These are phyloP conservation scores for Saturnispora serradocipensis DNA, from an alignment of 805 yeast species.

Conservation along the genomic window DNA sequence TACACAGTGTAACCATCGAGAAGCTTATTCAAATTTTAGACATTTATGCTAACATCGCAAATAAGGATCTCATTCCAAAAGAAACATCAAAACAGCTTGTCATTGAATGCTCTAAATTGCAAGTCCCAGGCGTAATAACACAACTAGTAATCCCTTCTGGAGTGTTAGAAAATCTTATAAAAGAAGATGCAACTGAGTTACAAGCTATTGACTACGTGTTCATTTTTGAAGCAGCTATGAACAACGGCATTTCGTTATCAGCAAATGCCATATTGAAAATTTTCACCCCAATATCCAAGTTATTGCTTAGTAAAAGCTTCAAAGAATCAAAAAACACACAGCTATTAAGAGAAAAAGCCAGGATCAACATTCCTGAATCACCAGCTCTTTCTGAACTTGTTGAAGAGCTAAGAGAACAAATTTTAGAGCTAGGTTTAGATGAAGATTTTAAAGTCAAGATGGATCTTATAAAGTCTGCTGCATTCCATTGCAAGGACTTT, in stretches of 20 bases:
- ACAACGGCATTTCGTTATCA: conserved; percentile 13
- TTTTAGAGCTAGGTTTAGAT: conserved; percentile 14
- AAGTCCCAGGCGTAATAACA: conserved; percentile 13
- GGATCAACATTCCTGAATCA: neutral
- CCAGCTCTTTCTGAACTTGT: conserved; percentile 11
- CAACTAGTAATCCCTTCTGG: conserved; percentile 11
- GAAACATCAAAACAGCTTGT: conserved; percentile 11
- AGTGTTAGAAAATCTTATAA: conserved; percentile 10
- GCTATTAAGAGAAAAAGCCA: conserved; percentile 2
- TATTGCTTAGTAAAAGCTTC: conserved; percentile 7
- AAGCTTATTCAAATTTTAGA: conserved; percentile 12
- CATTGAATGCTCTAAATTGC: conserved; percentile 15
- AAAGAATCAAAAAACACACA: conserved; percentile 11
- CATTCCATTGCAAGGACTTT: conserved; percentile 20
- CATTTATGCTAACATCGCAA: conserved; percentile 10
- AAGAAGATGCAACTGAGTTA: conserved; percentile 2
- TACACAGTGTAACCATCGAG: conserved; percentile 10
- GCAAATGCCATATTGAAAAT: conserved; percentile 12
- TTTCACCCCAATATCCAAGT: conserved; percentile 18
- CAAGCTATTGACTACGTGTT: conserved; percentile 17
- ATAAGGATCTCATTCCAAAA: conserved; percentile 12
- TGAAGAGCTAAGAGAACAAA: conserved; percentile 12
- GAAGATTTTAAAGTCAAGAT: conserved; percentile 10
- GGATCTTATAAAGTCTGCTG: conserved; percentile 17
- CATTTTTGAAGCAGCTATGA: conserved; percentile 14